These are phyloP conservation scores for Coemansia sp. DNA, from an alignment of 192 early-diverging fungal species.

Conservation along the genomic window DNA sequence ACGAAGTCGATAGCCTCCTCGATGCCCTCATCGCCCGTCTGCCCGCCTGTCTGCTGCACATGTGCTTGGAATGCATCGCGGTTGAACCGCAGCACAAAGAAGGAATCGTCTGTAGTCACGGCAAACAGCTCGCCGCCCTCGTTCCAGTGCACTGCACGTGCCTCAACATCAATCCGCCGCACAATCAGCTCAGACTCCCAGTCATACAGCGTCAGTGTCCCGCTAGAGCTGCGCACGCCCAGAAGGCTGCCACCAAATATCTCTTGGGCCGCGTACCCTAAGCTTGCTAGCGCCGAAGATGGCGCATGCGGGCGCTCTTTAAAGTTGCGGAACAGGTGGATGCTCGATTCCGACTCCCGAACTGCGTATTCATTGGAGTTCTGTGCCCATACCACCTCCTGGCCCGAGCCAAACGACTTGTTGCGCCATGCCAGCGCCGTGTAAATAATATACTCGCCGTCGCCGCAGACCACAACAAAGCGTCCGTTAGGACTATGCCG, in stretches of 20 bases:
- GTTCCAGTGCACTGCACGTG: slow-evolving; percentile 90
- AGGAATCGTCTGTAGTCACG: slow-evolving; percentile 90
- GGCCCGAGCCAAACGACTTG: slow-evolving; percentile 93
- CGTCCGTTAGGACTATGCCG: slow-evolving; percentile 97
- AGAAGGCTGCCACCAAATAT: slow-evolving; percentile 93
- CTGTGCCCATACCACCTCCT: slow-evolving; percentile 96
- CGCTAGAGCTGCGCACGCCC: slow-evolving; percentile 71
- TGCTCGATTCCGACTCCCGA: slow-evolving; percentile 85
- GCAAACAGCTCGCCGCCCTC: slow-evolving; percentile 90
- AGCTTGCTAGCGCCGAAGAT: slow-evolving; percentile 57
- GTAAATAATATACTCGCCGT: slow-evolving; percentile 99
- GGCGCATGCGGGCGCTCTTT: slow-evolving; percentile 75
- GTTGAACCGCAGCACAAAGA: slow-evolving; percentile 93
- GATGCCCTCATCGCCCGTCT: slow-evolving; percentile 85
- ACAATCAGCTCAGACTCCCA: slow-evolving; percentile 93
- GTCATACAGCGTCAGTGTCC: slow-evolving; percentile 90
- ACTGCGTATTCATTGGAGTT: slow-evolving; percentile 97
- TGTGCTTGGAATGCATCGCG: slow-evolving; percentile 77
- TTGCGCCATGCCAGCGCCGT: slow-evolving; percentile 99
- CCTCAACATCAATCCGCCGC: slow-evolving; percentile 90
- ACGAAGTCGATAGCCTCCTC: slow-evolving; percentile 96
- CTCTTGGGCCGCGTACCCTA: slow-evolving; percentile 85
- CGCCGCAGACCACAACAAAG: slow-evolving; percentile 98
- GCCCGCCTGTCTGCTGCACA: slow-evolving; percentile 65
- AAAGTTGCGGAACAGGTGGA: slow-evolving; percentile 92